Evolutionary conservation across 208 protist species (phyloP).

Genomic region (Trichomonas tenax): DNA sequence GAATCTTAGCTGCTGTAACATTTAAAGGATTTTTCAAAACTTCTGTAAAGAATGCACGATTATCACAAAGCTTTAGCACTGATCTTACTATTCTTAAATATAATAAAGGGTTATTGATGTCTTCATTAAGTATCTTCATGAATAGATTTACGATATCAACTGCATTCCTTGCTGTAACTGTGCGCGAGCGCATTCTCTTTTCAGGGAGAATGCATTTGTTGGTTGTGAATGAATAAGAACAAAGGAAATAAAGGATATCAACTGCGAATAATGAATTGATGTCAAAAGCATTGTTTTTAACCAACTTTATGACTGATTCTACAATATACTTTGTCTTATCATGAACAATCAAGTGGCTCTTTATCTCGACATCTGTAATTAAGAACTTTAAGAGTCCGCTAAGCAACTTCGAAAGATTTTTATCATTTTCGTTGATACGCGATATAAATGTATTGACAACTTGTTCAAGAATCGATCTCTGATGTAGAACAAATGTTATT

Average conservation of each 20-base stretch:
- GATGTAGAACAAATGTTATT: background rate
- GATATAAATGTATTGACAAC: background rate
- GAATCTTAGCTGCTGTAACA: background rate
- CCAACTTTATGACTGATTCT: background rate
- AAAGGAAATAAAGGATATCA: background rate
- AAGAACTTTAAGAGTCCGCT: background rate
- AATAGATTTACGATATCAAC: background rate
- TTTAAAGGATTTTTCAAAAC: background rate
- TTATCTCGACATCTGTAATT: background rate
- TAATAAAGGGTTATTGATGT: background rate
- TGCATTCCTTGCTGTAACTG: background rate
- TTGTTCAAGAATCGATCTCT: background rate
- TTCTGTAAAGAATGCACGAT: background rate
- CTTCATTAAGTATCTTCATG: background rate
- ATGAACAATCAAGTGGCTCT: background rate
- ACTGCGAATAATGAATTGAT: background rate
- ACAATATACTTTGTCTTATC: background rate
- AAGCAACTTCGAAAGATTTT: background rate
- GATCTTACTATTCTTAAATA: background rate
- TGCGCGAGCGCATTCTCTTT: background rate
- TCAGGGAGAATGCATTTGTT: background rate
- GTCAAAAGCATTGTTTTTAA: background rate
- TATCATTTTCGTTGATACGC: background rate
- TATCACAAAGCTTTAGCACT: background rate
- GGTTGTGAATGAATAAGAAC: background rate